These are phyloP conservation scores for Acanthamoeba lenticulata DNA, from an alignment of 208 protist species.

Conservation along the genomic window DNA sequence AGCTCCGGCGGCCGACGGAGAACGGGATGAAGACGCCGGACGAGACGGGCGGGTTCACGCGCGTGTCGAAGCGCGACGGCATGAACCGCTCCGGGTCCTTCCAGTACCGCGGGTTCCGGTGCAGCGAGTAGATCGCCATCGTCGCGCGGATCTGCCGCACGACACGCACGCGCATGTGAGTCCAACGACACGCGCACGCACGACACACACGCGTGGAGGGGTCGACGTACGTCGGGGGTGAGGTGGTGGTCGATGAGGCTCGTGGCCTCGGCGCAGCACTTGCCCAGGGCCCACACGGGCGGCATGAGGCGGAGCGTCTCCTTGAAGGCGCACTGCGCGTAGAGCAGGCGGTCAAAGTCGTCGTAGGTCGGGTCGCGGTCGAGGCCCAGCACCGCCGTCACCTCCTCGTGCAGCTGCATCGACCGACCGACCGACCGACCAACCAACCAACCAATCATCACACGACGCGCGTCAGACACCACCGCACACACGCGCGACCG, in stretches of 20 bases:
- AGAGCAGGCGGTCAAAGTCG: not conserved
- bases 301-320: slow-evolving; percentile 41
- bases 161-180: too few species aligned
- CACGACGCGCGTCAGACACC: not conserved
- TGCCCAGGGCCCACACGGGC: not conserved
- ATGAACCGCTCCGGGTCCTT: not conserved
- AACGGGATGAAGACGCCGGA: not conserved
- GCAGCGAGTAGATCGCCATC: not conserved
- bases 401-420: not conserved
- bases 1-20: not conserved
- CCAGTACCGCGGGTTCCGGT: slow-evolving; percentile 12
- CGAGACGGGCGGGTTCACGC: slow-evolving; percentile 11
- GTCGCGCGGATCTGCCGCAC: not conserved
- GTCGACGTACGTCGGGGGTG: not conserved
- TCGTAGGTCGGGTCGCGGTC: slow-evolving; percentile 3
- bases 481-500: too few species aligned
- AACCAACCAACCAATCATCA: not conserved
- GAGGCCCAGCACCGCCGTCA: not conserved
- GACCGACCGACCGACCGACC: not conserved
- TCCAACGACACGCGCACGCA: too few species aligned
- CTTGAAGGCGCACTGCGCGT: slow-evolving; percentile 41
- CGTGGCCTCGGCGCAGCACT: not conserved
- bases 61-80: not conserved
- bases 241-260: not conserved
- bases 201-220: not conserved